Percentiles rank a stretch among this genome's conserved stretches.
phyloP scores from a whole-genome alignment of 805 yeast species.

The Nakazawaea ambrosiae region DNA sequence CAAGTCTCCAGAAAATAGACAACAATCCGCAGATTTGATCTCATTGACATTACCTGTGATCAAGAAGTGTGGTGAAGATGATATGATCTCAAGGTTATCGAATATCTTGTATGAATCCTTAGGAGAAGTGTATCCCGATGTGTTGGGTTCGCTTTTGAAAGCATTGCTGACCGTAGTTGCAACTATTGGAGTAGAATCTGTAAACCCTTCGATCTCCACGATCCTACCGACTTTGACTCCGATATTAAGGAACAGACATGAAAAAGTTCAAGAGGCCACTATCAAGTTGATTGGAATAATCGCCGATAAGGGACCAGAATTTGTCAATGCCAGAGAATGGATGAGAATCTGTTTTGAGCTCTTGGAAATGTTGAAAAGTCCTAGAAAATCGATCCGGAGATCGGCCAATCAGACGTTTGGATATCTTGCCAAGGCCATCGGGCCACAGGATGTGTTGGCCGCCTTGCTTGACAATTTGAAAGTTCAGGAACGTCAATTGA shows the following conservation, averaged over 20 bases:
- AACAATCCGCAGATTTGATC: conserved; percentile 78
- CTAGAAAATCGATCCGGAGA: conserved; percentile 65
- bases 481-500: conserved; percentile 91
- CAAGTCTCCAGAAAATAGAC: conserved; percentile 64
- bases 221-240: conserved; percentile 87
- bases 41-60: conserved; percentile 60
- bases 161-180: conserved; percentile 62
- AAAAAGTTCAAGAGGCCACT: conserved; percentile 80
- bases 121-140: conserved; percentile 94
- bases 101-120: conserved; percentile 80
- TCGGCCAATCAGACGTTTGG: conserved; percentile 93
- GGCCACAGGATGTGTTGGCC: conserved; percentile 90
- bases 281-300: conserved; percentile 75
- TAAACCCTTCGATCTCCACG: conserved; percentile 80
- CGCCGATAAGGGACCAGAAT: conserved; percentile 74
- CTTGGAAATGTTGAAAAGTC: conserved; percentile 80
- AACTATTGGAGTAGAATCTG: conserved; percentile 47
- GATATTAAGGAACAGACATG: conserved; percentile 81
- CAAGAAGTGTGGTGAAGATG: conserved; percentile 55
- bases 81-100: conserved; percentile 58
- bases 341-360: conserved; percentile 91
- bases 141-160: conserved; percentile 73
- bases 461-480: conserved; percentile 76
- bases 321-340: conserved; percentile 91
- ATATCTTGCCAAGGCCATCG: conserved; percentile 81